Base-by-base conservation (phyloP, 106 monocot genomes). In the Allium cepa region DNA sequence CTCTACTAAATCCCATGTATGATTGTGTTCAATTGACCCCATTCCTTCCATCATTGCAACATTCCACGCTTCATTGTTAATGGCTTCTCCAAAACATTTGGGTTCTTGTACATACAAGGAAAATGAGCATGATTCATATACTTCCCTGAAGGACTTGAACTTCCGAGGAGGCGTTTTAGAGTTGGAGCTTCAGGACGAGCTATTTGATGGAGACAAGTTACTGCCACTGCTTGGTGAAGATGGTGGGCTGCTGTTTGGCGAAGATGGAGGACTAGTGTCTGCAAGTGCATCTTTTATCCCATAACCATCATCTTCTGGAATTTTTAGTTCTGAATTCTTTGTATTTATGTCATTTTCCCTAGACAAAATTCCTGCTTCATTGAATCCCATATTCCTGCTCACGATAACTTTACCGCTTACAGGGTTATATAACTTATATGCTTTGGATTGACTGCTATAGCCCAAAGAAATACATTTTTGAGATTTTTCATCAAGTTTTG, bases 1-100 rank as follows among this genome's bases (percentile, higher is more conserved):
- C n/a, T n/a, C n/a, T n/a, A n/a, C n/a, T n/a, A n/a, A n/a, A n/a
- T n/a, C n/a, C n/a, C n/a, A n/a, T n/a, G n/a, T n/a, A n/a, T n/a
- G n/a, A n/a, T n/a, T n/a, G 10, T 69, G 55, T 46, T 69, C 36
- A 14, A 69, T 69, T 59, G 16, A 16, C n/a, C n/a, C n/a, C n/a
- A n/a, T n/a, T n/a, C n/a, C n/a, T n/a, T n/a, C n/a, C n/a, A n/a
- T n/a, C n/a, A 59, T 13, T 13, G 16, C 59, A 15, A 9, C 26
- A 8, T 9, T 0, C 59, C 59, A 59, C 16, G 8, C 59, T 59
- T 59, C 59, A 4, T 59, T 59, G 16, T 13, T 17, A 7, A 10
- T 26, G 8, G 59, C 59, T 17, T 59, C 16, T 17, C 16, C 59
- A 59, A 15, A 59, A 9, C 4, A 18, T 17, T 9, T 17, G 8